These are phyloP conservation scores for Desmodesmus armatus DNA, from an alignment of 139 green algal species.

Conservation along the genomic window DNA sequence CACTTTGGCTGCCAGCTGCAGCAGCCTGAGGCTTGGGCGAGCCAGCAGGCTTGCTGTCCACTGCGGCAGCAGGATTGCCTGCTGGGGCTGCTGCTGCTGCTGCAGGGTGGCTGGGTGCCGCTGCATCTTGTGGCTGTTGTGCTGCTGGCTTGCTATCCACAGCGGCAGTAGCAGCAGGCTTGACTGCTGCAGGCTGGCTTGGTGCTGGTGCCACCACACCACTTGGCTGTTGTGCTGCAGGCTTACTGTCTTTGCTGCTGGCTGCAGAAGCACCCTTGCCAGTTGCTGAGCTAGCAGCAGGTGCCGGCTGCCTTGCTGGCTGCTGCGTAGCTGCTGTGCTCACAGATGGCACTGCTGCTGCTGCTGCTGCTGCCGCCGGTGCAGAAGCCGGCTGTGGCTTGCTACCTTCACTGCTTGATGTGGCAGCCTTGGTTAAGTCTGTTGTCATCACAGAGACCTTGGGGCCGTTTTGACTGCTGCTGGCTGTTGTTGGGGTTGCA, in stretches of 20 bases:
- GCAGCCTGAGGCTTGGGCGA: too few species aligned
- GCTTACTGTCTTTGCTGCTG: neutral
- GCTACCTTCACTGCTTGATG: neutral
- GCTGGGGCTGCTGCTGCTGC: neutral
- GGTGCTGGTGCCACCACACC: neutral
- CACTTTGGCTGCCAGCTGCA: too few species aligned
- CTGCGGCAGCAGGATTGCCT: too few species aligned
- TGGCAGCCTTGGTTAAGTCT: too few species aligned
- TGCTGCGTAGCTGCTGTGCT: neutral
- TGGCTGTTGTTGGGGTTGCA: neutral
- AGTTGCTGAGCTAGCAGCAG: neutral
- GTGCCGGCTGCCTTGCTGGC: constrained; percentile 7
- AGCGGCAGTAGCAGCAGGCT: neutral
- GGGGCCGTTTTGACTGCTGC: neutral
- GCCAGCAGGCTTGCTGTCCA: too few species aligned
- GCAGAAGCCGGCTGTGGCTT: neutral
- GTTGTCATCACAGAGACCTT: too few species aligned
- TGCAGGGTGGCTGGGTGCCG: neutral
- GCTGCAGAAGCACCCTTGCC: neutral
- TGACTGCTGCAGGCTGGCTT: neutral
- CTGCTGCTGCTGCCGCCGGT: neutral
- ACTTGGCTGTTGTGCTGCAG: neutral
- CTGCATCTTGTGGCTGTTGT: neutral
- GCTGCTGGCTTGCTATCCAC: neutral
- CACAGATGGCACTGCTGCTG: neutral